Evolutionary conservation across 257 asterid species (phyloP).

Genomic region (Anisodus tanguticus): DNA sequence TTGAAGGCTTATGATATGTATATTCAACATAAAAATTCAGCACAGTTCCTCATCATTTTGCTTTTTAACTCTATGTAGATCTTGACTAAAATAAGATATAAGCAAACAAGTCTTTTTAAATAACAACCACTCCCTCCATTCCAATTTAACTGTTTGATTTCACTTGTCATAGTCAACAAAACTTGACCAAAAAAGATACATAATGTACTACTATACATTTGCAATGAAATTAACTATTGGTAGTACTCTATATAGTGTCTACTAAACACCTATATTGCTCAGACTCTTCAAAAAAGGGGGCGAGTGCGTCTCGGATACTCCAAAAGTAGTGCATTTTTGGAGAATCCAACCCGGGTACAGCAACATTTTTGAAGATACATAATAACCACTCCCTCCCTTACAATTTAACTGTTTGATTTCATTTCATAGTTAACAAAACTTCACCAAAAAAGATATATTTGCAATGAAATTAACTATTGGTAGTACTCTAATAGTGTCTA

Average conservation of each 20-base stretch:
- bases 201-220: no score
- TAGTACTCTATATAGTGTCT: neutral
- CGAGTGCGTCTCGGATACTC: no score
- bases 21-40: conserved; percentile 53
- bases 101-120: neutral
- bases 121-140: neutral
- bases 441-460: neutral
- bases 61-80: neutral
- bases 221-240: neutral
- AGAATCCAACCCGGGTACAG: no score
- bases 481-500: neutral
- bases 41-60: conserved; percentile 55
- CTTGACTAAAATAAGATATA: neutral
- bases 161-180: neutral
- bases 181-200: neutral
- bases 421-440: neutral
- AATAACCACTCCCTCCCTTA: neutral
- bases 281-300: no score
- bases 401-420: neutral
- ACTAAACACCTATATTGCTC: no score
- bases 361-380: no score
- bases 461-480: neutral
- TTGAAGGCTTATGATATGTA: conserved; percentile 34
- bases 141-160: neutral
- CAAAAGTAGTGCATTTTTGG: no score